Percentiles rank a stretch among this genome's conserved stretches.
phyloP scores from a whole-genome alignment of 2,329 filamentous ascomycete genomes.

The Leptosphaerulina australis region DNA sequence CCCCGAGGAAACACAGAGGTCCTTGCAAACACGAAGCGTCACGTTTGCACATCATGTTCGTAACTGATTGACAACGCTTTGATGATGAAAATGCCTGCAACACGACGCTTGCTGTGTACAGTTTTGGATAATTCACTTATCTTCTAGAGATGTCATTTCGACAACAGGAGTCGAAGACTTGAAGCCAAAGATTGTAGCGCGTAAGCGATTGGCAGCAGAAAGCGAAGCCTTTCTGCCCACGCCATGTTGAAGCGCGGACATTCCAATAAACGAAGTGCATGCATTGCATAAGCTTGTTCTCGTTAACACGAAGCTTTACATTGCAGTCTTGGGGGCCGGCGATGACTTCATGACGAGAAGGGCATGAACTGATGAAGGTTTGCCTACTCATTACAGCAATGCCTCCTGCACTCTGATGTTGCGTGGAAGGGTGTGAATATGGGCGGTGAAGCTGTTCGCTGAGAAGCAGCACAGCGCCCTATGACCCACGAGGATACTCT shows the following conservation, averaged over 20 bases:
- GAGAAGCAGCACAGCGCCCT: conserved; percentile 10
- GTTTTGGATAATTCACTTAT: neutral
- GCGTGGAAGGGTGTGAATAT: neutral
- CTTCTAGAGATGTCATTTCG: neutral
- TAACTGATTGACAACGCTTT: neutral
- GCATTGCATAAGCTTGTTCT: conserved; percentile 3
- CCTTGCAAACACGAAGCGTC: conserved; percentile 16
- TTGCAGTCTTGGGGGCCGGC: conserved; percentile 9
- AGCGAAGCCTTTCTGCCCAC: conserved; percentile 7
- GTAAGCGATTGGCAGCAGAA: conserved; percentile 4
- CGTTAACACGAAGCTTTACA: conserved; percentile 4
- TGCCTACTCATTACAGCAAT: neutral
- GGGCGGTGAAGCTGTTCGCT: conserved; percentile 29
- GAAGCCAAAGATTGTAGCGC: conserved; percentile 2
- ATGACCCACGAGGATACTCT: conserved; percentile 21
- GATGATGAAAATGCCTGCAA: neutral
- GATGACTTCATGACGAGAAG: neutral
- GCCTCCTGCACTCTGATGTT: conserved; percentile 2
- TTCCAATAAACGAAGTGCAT: conserved; percentile 13
- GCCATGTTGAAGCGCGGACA: conserved; percentile 7
- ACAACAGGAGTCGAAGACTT: neutral
- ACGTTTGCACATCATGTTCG: neutral
- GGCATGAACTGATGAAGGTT: neutral
- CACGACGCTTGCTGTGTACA: neutral
- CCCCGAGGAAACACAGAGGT: conserved; percentile 26